phyloP scores from a whole-genome alignment of 2,329 filamentous ascomycete species.

The Fusarium tupiense region DNA sequence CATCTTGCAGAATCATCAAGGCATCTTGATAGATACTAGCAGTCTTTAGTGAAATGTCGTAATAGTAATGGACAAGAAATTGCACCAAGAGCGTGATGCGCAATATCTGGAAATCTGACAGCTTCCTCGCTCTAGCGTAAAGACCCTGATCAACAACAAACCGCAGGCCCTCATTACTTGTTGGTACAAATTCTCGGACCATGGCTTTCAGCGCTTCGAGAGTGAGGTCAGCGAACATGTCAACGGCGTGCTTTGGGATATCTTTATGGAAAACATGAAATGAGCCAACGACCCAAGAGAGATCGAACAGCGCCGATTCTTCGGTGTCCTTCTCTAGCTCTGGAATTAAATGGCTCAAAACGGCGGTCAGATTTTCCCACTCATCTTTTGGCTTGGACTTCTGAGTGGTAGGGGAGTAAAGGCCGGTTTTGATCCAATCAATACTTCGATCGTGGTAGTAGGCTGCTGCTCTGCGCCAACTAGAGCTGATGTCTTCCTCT shows the following conservation, averaged over 20 bases:
- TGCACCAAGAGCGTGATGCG: not conserved
- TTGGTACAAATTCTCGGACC: not conserved
- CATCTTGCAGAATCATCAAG: not conserved
- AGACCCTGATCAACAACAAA: not conserved
- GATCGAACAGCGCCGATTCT: not conserved
- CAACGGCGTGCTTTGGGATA: not conserved
- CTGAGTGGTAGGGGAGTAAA: not conserved
- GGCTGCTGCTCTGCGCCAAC: not conserved
- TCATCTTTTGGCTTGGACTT: not conserved
- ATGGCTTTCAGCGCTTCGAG: not conserved
- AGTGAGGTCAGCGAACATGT: not conserved
- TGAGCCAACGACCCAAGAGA: not conserved
- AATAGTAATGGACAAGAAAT: not conserved
- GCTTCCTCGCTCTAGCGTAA: not conserved
- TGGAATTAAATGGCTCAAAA: not conserved
- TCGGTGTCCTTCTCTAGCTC: not conserved
- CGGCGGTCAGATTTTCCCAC: not conserved
- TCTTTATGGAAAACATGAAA: not conserved
- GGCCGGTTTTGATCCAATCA: not conserved
- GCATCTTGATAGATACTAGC: not conserved
- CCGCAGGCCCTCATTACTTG: not conserved
- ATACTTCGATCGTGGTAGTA: not conserved
- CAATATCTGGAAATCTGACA: not conserved
- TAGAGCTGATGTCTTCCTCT: not conserved
- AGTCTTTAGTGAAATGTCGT: not conserved